Percentiles rank a stretch among this genome's conserved stretches.
These are phyloP conservation scores for Phaeosphaeria sp. DNA, from an alignment of 2,329 filamentous ascomycete genomes.

Conservation along the genomic window DNA sequence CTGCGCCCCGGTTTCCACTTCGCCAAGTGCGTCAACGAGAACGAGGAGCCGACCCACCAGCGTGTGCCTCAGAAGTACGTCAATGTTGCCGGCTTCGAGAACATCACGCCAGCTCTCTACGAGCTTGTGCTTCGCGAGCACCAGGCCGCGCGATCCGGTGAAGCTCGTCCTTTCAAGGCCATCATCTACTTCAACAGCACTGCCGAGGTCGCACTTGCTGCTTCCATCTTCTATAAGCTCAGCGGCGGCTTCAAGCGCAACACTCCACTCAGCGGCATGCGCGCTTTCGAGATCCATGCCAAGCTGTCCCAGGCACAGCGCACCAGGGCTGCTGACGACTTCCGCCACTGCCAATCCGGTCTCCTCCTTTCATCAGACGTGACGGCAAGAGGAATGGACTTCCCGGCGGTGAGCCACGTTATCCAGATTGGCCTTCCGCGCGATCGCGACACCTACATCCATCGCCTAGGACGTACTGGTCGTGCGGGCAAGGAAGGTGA, in stretches of 20 bases:
- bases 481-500: constrained; percentile 77
- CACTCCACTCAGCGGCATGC: constrained; percentile 40
- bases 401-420: constrained; percentile 60
- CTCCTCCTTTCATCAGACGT: constrained; percentile 60
- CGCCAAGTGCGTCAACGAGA: constrained; percentile 82
- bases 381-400: constrained; percentile 61
- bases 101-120: constrained; percentile 76
- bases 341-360: constrained; percentile 69
- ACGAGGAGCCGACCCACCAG: constrained; percentile 86
- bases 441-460: constrained; percentile 58
- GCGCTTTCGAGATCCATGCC: constrained; percentile 75
- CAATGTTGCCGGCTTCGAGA: constrained; percentile 71
- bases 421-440: constrained; percentile 58
- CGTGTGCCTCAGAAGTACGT: constrained; percentile 82
- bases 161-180: constrained; percentile 81
- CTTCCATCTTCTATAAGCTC: constrained; percentile 64
- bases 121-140: constrained; percentile 74
- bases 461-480: constrained; percentile 60
- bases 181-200: constrained; percentile 91
- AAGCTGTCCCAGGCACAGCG: constrained; percentile 74
- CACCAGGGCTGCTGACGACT: constrained; percentile 73
- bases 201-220: constrained; percentile 71
- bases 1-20: constrained; percentile 87
- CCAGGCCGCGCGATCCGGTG: constrained; percentile 51
- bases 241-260: constrained; percentile 44